Evolutionary conservation across 352 stramenopile species (phyloP).

Genomic region (Globisporangium rhizosaccharum): DNA sequence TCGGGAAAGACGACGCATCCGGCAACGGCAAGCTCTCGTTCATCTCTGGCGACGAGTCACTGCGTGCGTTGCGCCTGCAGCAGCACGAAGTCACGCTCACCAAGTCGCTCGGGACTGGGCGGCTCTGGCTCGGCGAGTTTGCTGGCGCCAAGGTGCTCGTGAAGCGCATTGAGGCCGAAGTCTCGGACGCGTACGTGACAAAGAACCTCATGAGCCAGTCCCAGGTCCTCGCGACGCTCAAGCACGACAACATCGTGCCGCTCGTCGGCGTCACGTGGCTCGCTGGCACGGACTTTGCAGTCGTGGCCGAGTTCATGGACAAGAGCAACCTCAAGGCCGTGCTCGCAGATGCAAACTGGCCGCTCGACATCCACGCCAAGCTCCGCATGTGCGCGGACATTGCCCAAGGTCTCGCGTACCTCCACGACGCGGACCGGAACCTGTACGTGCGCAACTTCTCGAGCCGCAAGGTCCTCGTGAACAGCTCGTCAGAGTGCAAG

Average conservation of each 20-base stretch:
- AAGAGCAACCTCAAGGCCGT: slow-evolving; percentile 61
- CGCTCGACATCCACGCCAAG: slow-evolving; percentile 48
- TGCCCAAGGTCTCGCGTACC: slow-evolving; percentile 45
- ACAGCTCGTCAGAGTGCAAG: slow-evolving; percentile 39
- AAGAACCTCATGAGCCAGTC: slow-evolving; percentile 62
- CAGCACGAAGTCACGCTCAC: slow-evolving; percentile 39
- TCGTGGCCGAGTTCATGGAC: slow-evolving; percentile 72
- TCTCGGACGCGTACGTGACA: slow-evolving; percentile 47
- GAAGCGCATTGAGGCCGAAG: slow-evolving; percentile 68
- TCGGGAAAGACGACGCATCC: slow-evolving; percentile 34
- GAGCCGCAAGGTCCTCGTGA: slow-evolving; percentile 55
- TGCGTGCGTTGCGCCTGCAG: slow-evolving; percentile 45
- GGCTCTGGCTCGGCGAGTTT: slow-evolving; percentile 60
- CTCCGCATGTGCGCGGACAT: slow-evolving; percentile 66
- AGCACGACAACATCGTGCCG: slow-evolving; percentile 60
- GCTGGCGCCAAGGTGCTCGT: slow-evolving; percentile 48
- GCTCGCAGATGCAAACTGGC: slow-evolving; percentile 42
- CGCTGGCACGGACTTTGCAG: slow-evolving; percentile 63
- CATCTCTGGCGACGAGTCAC: slow-evolving; percentile 61
- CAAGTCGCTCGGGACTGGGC: slow-evolving; percentile 42
- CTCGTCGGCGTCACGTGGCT: slow-evolving; percentile 67
- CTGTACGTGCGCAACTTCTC: slow-evolving; percentile 44
- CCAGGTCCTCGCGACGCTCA: slow-evolving; percentile 36
- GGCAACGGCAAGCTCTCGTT: slow-evolving; percentile 60
- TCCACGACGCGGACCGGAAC: slow-evolving; percentile 48